Base-by-base conservation (phyloP, 768 basidiomycete species). In the Pholiota conissans region DNA sequence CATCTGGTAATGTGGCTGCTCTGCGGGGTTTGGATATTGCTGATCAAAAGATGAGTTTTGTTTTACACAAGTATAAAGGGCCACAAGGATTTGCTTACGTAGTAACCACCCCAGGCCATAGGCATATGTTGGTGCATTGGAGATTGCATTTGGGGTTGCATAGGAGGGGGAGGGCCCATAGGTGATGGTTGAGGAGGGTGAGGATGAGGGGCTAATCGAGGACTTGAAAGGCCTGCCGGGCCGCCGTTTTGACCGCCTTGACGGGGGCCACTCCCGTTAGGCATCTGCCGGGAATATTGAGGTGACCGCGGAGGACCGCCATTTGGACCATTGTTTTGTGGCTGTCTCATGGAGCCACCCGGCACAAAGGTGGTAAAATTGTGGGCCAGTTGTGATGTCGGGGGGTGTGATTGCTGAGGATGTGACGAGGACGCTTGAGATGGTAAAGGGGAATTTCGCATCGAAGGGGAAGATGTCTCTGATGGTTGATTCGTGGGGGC, bases 281-380 rank as follows among this genome's bases (percentile, higher is more conserved):
- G 74, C 71, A 86, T 78, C 48, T 80, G 76, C 28, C 89, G 84
- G 32, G 79, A 63, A 70, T 84, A 89, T 29, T 80, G 80, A 40
- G 89, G 89, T 24, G 90, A 90, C 49, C 87, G 80, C 39, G 89
- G 86, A 49, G 68, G 82, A 24, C 77, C 79, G 55, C 76, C 76
- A 70, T 76, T 74, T 50, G 80, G 77, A 40, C 76, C 76, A 55
- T 73, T 66, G 63, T 78, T 73, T 74, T 77, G 78, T 58, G 69
- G 76, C 50, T 70, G 76, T 63, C 81, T 79, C 52, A 13, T 16
- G 0, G 69, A 70, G 16, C 70, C 61, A 56, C 64, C 66, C 45
- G 84, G 81, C 28, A 82, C 80, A 64, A 82, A 86, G 14, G 78
- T 64, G 29, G 77, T 63, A 68, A 68, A 85, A 24, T 74, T 71